These are phyloP conservation scores for Kodamaea ohmeri DNA, from an alignment of 1,139 yeast species.

Conservation along the genomic window DNA sequence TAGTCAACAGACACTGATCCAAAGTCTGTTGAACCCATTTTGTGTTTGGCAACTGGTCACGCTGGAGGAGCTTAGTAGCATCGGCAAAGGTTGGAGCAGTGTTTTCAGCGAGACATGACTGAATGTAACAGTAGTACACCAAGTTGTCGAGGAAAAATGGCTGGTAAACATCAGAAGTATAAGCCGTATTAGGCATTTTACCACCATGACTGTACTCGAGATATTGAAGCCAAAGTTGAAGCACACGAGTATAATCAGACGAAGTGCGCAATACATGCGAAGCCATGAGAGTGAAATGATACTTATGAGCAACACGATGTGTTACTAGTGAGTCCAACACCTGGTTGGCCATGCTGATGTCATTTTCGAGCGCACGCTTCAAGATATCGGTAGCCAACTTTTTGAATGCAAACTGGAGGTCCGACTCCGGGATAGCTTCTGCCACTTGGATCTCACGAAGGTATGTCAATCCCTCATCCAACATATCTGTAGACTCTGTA, in stretches of 20 bases:
- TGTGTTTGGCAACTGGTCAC: constrained; percentile 25
- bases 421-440: constrained; percentile 30
- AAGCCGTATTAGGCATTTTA: constrained; percentile 12
- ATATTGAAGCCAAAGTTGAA: constrained; percentile 35
- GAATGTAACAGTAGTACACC: constrained; percentile 36
- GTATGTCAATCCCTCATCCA: constrained; percentile 44
- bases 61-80: constrained; percentile 30
- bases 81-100: constrained; percentile 25
- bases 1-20: constrained; percentile 14
- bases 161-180: constrained; percentile 15
- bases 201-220: constrained; percentile 26
- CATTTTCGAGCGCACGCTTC: constrained; percentile 19
- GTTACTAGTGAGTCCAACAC: constrained; percentile 29
- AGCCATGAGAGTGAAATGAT: constrained; percentile 31
- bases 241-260: constrained; percentile 20
- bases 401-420: constrained; percentile 20
- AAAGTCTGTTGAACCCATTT: constrained; percentile 21
- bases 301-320: constrained; percentile 32
- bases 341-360: constrained; percentile 20
- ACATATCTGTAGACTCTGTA: constrained; percentile 35
- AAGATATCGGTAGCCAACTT: constrained; percentile 20
- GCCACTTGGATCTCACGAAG: constrained; percentile 36
- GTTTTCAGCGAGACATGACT: constrained; percentile 27
- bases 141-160: constrained; percentile 24
- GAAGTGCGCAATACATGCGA: constrained; percentile 19